phyloP scores from a whole-genome alignment of 768 basidiomycete genomes.

The Terana coerulea region DNA sequence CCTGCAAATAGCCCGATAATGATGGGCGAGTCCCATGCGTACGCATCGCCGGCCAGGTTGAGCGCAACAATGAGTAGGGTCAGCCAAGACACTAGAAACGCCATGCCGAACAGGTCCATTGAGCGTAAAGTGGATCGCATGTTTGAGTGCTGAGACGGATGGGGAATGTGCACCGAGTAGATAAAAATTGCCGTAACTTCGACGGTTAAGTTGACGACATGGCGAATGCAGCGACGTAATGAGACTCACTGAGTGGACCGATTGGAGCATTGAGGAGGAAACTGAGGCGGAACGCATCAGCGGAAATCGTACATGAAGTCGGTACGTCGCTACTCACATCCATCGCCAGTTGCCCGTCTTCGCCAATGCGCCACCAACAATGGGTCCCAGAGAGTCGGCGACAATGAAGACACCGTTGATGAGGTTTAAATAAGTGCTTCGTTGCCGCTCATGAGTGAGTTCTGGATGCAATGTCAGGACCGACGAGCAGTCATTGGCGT shows the following conservation, averaged over 20 bases:
- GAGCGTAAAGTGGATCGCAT: conserved; percentile 4
- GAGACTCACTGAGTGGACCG: conserved; percentile 11
- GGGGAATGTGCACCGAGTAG: conserved; percentile 13
- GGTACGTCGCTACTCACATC: conserved; percentile 11
- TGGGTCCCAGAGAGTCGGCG: conserved; percentile 14
- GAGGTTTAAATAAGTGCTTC: conserved; percentile 14
- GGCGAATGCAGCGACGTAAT: not conserved
- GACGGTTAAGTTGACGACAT: not conserved
- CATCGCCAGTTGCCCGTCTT: conserved; percentile 17
- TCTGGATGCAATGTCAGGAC: conserved; percentile 1
- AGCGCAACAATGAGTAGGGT: conserved; percentile 16
- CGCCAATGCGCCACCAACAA: conserved; percentile 13
- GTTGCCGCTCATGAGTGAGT: conserved; percentile 13
- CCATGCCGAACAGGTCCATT: conserved; percentile 15
- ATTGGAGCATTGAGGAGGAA: conserved; percentile 16
- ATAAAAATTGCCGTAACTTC: conserved; percentile 15
- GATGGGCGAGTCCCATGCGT: conserved; percentile 12
- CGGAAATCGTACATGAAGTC: not conserved
- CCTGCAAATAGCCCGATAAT: conserved; percentile 15
- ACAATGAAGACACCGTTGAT: conserved; percentile 17
- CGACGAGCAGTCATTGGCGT: not conserved
- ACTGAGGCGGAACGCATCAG: not conserved
- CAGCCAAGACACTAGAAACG: conserved; percentile 12
- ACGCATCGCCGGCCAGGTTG: conserved; percentile 14
- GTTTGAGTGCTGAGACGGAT: not conserved